Evolutionary conservation across 768 basidiomycete species (phyloP), one percentile per base, ranked within the genome.

Genomic region (Tylopilus sp.): DNA sequence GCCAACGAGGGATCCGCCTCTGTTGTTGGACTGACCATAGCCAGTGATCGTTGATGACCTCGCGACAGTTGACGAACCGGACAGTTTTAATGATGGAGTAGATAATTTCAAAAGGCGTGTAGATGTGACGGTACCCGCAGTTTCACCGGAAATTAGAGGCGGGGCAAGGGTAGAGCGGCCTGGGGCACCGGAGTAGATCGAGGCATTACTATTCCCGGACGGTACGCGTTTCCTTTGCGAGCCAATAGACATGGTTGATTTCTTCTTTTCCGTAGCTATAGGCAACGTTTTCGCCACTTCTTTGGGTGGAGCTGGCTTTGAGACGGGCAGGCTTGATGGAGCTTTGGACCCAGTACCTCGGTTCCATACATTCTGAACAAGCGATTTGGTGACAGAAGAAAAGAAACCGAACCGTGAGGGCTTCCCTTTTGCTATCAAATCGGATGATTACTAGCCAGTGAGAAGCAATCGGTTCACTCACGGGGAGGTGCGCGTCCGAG

Each of bases 351-450:
- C 65, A 15, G 65, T 70, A 22, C 77, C 80, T 57, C 85, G 74
- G 58, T 81, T 82, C 86, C 86, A 90, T 1, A 91, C 86, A 56
- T 78, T 86, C 58, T 77, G 74, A 4, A 90, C 87, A 3, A 90
- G 70, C 1, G 80, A 79, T 64, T 88, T 90, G 8, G 88, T 90
- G 8, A 88, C 83, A 20, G 75, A 72, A 8, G 83, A 76, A 6
- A 91, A 66, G 71, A 91, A 88, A 1, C 86, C 88, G 51, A 88
- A 82, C 33, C 81, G 79, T 4, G 81, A 73, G 1, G 80, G 59
- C 51, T 69, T 70, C 18, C 58, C 47, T 62, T 73, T 74, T 45
- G 61, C 69, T 73, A 64, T 60, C 73, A 72, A 40, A 40, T 39
- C 52, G 44, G 35, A 46, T 44, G 13, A 48, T 48, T 7, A 69